Evolutionary conservation across 2,329 filamentous ascomycete species (phyloP).

Genomic region (Pestalotiopsis sp.): DNA sequence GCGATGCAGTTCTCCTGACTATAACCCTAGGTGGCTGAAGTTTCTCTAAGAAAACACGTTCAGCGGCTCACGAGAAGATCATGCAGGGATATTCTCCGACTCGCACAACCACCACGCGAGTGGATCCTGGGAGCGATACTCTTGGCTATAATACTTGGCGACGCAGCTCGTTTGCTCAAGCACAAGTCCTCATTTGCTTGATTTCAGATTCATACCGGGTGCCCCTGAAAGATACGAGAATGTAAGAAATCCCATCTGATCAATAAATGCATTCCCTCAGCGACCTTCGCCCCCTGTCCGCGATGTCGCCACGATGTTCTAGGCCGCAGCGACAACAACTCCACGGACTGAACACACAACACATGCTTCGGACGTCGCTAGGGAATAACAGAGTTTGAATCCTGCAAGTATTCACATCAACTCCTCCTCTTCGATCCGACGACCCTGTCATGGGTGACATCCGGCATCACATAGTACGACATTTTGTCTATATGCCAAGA

Average conservation of each 20-base stretch:
- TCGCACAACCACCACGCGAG: neutral
- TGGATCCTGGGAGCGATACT: neutral
- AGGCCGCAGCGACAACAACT: neutral
- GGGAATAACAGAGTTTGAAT: too few species aligned
- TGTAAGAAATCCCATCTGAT: neutral
- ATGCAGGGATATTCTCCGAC: neutral
- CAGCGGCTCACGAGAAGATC: neutral
- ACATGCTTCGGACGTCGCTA: too few species aligned
- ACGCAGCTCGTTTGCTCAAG: neutral
- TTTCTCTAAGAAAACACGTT: neutral
- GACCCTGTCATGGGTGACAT: neutral
- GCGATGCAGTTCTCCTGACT: neutral
- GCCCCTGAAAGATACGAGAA: neutral
- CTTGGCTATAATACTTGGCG: neutral
- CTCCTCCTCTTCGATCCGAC: neutral
- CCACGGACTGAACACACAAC: neutral
- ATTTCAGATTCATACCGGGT: neutral
- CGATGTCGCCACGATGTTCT: neutral
- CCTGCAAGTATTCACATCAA: neutral
- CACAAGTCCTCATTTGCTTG: neutral
- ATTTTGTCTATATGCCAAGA: neutral
- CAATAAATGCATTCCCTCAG: neutral
- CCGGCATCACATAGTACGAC: neutral
- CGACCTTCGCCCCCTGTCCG: neutral
- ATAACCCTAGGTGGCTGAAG: neutral